These are phyloP conservation scores for Alternaria infectoria DNA, from an alignment of 2,329 filamentous ascomycete species.

Conservation along the genomic window DNA sequence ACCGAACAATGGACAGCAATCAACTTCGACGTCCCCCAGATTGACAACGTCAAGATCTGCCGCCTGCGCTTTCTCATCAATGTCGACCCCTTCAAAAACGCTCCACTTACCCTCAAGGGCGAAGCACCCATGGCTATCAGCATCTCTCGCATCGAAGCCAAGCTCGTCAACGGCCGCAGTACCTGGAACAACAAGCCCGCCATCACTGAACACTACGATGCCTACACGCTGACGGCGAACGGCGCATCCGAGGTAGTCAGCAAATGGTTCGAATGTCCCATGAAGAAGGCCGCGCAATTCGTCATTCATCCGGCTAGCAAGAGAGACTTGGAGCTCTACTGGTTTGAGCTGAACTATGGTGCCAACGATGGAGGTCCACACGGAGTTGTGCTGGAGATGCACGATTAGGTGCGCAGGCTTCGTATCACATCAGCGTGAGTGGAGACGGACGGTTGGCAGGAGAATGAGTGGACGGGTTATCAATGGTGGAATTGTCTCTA, in stretches of 20 bases:
- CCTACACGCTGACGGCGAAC: neutral
- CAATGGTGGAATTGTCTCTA: neutral
- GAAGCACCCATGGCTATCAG: slow-evolving; percentile 31
- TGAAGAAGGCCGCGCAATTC: slow-evolving; percentile 35
- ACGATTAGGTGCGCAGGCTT: neutral
- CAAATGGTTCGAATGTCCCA: slow-evolving; percentile 26
- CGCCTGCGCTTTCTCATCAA: slow-evolving; percentile 35
- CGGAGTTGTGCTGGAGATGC: slow-evolving; percentile 42
- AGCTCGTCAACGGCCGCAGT: slow-evolving; percentile 35
- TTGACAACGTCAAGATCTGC: slow-evolving; percentile 30
- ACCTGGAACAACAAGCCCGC: slow-evolving; percentile 36
- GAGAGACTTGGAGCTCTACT: slow-evolving; percentile 27
- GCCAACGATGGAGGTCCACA: slow-evolving; percentile 26
- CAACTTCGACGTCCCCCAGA: slow-evolving; percentile 38
- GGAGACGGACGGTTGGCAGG: neutral
- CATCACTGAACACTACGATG: slow-evolving; percentile 9
- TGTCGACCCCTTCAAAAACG: slow-evolving; percentile 18
- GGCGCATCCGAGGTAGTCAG: slow-evolving; percentile 9
- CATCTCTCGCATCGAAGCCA: slow-evolving; percentile 25
- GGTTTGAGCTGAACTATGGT: slow-evolving; percentile 41
- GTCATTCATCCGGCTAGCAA: slow-evolving; percentile 29
- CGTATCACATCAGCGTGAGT: no score
- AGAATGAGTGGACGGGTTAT: neutral
- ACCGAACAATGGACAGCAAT: slow-evolving; percentile 29
- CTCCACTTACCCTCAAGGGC: slow-evolving; percentile 29